Percentiles rank a stretch among this genome's conserved stretches.
Evolutionary conservation across 495 filamentous ascomycete genomes (phyloP).

Genomic region (Daldinia decipiens): DNA sequence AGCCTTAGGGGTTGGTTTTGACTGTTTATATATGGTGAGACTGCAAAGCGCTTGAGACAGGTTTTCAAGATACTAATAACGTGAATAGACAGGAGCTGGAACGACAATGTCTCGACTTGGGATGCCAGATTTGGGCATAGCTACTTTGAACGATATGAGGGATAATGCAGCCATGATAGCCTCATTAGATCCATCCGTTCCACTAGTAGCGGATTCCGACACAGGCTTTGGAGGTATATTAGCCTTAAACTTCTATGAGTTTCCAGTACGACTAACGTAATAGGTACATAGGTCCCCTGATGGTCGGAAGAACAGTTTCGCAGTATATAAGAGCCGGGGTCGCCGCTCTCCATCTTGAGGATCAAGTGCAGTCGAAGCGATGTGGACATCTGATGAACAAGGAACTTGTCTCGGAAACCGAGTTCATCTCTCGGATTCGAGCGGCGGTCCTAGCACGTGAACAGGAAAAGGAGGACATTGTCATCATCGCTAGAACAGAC

Average conservation of each 20-base stretch:
- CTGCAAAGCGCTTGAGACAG: not conserved
- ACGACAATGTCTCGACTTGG: not conserved
- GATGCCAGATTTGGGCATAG: not conserved
- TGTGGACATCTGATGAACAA: not conserved
- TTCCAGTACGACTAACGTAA: not conserved
- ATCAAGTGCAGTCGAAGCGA: constrained; percentile 1
- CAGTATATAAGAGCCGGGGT: not conserved
- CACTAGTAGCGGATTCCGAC: not conserved
- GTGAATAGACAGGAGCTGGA: not conserved
- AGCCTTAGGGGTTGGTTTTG: not conserved
- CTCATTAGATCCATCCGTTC: not conserved
- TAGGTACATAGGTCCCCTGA: not conserved
- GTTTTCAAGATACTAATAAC: not conserved
- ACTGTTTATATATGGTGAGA: not conserved
- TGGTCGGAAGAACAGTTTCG: constrained; percentile 1
- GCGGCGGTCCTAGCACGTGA: not conserved
- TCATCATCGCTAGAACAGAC: constrained; percentile 1
- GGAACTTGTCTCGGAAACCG: not conserved
- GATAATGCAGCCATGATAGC: constrained; percentile 3
- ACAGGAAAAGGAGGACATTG: not conserved
- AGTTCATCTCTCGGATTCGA: not conserved
- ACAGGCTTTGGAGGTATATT: not conserved
- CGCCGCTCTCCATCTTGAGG: not conserved
- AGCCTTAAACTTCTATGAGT: not conserved
- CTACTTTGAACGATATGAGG: not conserved